Conservation (phyloP, 2,329 filamentous ascomycete genomes). For the Beauveria australis region DNA sequence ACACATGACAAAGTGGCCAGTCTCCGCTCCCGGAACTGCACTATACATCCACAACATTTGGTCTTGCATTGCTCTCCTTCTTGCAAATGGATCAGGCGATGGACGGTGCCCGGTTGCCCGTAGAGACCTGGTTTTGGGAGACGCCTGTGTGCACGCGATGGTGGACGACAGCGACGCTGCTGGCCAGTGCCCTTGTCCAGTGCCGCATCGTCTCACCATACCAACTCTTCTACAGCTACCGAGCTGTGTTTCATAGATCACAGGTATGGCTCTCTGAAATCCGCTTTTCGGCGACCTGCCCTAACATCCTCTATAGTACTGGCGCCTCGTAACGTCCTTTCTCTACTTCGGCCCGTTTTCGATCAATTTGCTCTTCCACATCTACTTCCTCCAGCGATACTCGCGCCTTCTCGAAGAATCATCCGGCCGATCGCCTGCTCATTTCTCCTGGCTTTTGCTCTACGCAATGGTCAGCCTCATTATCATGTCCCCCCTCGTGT, state of each 20-base stretch:
- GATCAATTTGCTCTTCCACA: constrained; percentile 90
- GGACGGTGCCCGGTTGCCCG: constrained; percentile 59
- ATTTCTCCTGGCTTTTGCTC: constrained; percentile 89
- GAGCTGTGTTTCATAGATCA: constrained; percentile 81
- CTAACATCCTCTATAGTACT: constrained; percentile 57
- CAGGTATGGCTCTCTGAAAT: constrained; percentile 50
- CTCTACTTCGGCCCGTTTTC: constrained; percentile 94
- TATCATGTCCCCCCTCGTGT: constrained; percentile 74
- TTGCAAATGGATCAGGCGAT: constrained; percentile 48
- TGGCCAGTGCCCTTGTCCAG: constrained; percentile 83
- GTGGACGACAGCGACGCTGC: constrained; percentile 91
- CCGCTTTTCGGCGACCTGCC: not conserved
- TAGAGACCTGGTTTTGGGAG: constrained; percentile 98
- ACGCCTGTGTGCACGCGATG: constrained; percentile 93
- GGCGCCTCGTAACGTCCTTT: constrained; percentile 93
- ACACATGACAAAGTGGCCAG: not conserved
- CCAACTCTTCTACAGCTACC: constrained; percentile 94
- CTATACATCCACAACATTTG: not conserved
- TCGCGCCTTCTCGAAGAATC: constrained; percentile 91
- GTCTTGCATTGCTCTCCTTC: not conserved
- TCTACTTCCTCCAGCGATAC: constrained; percentile 97
- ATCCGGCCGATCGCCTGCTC: constrained; percentile 80
- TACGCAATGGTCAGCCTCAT: constrained; percentile 78
- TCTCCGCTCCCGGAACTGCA: not conserved
- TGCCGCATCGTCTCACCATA: constrained; percentile 89